Evolutionary conservation across 1,139 yeast species (phyloP).

Genomic region (Oligophagozyma castellii): DNA sequence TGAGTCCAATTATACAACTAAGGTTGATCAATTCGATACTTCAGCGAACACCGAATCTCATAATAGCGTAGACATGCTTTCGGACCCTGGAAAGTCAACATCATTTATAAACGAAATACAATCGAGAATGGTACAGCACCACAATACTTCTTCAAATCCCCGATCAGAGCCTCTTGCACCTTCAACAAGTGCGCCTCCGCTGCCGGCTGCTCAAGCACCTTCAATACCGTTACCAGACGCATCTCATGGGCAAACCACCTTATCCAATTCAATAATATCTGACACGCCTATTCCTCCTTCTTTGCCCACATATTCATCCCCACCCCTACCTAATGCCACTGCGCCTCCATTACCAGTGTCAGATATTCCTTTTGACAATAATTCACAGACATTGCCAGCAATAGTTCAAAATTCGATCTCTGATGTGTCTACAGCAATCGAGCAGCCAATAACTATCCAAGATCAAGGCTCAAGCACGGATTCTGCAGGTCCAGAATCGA

Average conservation of each 20-base stretch:
- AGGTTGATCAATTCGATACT: conserved; percentile 21
- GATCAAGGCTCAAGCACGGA: neutral
- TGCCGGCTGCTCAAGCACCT: conserved; percentile 6
- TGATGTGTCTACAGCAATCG: no score
- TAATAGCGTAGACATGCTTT: no score
- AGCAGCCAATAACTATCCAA: neutral
- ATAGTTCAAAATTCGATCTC: no score
- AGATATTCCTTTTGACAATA: conserved; percentile 2
- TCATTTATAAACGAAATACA: no score
- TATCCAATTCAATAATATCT: no score
- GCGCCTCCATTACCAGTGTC: conserved; percentile 4
- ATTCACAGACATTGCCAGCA: conserved; percentile 5
- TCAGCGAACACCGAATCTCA: conserved; percentile 5
- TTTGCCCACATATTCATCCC: conserved; percentile 10
- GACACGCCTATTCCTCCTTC: conserved; percentile 14
- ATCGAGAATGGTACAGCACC: no score
- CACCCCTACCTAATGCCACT: conserved; percentile 10
- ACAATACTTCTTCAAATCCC: neutral
- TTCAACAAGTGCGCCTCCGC: conserved; percentile 8
- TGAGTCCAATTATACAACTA: conserved; percentile 18
- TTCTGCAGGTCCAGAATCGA: conserved; percentile 2
- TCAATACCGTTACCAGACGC: neutral
- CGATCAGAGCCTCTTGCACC: conserved; percentile 6
- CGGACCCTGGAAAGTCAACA: no score
- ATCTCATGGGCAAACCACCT: conserved; percentile 7